Evolutionary conservation across 208 protist genomes (phyloP), one percentile per base, ranked within the genome.

Genomic region (Pavlovales sp.): DNA sequence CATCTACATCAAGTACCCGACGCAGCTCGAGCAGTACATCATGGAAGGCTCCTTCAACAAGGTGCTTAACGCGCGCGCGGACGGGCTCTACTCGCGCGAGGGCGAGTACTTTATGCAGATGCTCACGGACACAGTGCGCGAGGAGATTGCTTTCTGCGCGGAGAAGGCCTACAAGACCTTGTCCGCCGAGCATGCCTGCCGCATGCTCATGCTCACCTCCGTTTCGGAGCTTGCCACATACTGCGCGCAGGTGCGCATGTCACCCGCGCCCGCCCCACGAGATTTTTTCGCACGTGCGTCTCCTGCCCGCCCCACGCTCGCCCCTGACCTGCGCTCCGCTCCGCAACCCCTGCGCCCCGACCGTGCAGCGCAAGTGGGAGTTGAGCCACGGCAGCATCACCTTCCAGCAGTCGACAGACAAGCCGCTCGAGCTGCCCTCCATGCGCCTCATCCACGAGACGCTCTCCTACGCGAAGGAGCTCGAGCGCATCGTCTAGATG

Each of bases 21-120:
- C 92, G 78, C 75, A 84, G 71, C 83, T 93, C 7, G 91, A 93
- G 85, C 91, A 93, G 88, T 90, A 93, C 75, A 86, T 93, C 37
- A 93, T 93, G 91, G 91, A 93, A 66, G 91, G 90, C 32, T 80
- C 46, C n/a, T 93, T 91, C 86, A 82, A 88, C 79, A 67, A 76
- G 30, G 67, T 91, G 2, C 79, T 90, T 32, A 42, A 86, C 30
- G 90, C 89, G 22, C 89, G 80, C 37, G 14, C 36, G 5, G 71
- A 90, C 8, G 89, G 78, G 37, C 85, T 75, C 36, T 89, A 79
- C 42, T 38, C 36, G 32, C 46, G 38, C 0, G 92, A 88, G 30
- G 67, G 40, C 38, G 1, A 83, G 75, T 89, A 81, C 78, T 90
- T 92, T 76, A 86, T 91, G 47, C 67, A 90, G 75, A 79, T 91